Evolutionary conservation across 345 rosid genomes (phyloP).

Genomic region (Eucalyptus globulus): DNA sequence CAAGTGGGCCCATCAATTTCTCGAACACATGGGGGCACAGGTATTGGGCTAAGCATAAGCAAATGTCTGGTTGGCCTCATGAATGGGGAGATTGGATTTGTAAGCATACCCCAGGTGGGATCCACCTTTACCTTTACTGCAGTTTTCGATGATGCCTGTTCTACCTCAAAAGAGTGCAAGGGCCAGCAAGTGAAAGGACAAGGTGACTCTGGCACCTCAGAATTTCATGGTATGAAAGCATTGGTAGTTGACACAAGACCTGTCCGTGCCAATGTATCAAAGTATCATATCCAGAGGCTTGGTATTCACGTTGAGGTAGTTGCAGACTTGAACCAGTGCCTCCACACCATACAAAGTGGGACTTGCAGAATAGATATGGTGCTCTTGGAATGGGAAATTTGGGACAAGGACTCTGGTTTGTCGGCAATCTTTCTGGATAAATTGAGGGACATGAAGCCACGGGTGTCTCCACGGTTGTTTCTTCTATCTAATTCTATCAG

Average conservation of each 20-base stretch:
- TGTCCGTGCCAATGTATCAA: constrained; percentile 61
- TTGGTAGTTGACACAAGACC: constrained; percentile 69
- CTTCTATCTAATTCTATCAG: constrained; percentile 45
- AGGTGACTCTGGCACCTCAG: constrained; percentile 19
- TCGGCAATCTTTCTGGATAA: constrained; percentile 25
- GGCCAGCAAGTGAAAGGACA: constrained; percentile 32
- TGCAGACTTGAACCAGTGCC: constrained; percentile 34
- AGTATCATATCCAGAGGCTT: constrained; percentile 73
- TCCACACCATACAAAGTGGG: constrained; percentile 16
- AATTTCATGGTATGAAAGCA: constrained; percentile 64
- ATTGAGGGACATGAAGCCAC: constrained; percentile 14
- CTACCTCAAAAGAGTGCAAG: constrained; percentile 23
- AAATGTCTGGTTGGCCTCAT: constrained; percentile 82
- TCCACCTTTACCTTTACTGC: constrained; percentile 94
- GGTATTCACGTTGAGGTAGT: constrained; percentile 58
- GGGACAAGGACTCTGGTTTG: constrained; percentile 41
- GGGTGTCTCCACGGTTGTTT: constrained; percentile 35
- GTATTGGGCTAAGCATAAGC: constrained; percentile 97
- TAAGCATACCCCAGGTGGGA: constrained; percentile 63
- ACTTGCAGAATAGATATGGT: constrained; percentile 29
- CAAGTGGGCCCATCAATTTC: constrained; percentile 93
- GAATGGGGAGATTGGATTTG: constrained; percentile 91
- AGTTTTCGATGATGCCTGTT: constrained; percentile 39
- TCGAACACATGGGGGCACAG: constrained; percentile 86
- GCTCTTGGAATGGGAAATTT: constrained; percentile 76